Percentiles rank a stretch among this genome's conserved stretches.
Evolutionary conservation across 2,329 filamentous ascomycete species (phyloP).

Genomic region (Arachnomyces sp.): DNA sequence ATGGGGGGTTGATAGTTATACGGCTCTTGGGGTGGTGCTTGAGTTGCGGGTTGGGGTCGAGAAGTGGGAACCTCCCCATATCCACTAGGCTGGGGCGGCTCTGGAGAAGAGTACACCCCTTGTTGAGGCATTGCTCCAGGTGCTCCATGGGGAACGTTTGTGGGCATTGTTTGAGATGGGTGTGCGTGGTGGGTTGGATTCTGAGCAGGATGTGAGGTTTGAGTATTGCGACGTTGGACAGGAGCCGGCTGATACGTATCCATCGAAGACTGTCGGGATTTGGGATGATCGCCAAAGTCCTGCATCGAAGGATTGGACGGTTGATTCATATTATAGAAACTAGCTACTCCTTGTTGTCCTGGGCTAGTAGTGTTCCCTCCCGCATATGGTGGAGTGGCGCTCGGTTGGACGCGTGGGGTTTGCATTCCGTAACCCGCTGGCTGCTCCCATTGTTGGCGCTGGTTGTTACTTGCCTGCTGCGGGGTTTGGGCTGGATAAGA

Average conservation of each 20-base stretch:
- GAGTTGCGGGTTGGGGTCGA: constrained; percentile 37
- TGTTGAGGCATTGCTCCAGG: no score
- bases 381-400: constrained; percentile 10
- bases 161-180: no score
- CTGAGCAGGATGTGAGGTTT: no score
- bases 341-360: constrained; percentile 6
- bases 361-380: constrained; percentile 13
- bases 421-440: neutral
- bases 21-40: constrained; percentile 14
- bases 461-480: neutral
- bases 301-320: neutral
- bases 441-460: no score
- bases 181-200: no score
- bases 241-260: constrained; percentile 5
- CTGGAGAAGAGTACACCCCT: no score
- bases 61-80: constrained; percentile 15
- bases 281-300: constrained; percentile 15
- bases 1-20: constrained; percentile 14
- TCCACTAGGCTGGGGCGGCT: constrained; percentile 5
- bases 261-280: constrained; percentile 11
- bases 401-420: neutral
- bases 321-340: constrained; percentile 1
- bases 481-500: constrained; percentile 13
- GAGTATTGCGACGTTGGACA: no score
- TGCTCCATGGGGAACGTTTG: no score